Base-by-base conservation (phyloP, 2,329 filamentous ascomycete species). In the Ploettnerulaceae sp. region DNA sequence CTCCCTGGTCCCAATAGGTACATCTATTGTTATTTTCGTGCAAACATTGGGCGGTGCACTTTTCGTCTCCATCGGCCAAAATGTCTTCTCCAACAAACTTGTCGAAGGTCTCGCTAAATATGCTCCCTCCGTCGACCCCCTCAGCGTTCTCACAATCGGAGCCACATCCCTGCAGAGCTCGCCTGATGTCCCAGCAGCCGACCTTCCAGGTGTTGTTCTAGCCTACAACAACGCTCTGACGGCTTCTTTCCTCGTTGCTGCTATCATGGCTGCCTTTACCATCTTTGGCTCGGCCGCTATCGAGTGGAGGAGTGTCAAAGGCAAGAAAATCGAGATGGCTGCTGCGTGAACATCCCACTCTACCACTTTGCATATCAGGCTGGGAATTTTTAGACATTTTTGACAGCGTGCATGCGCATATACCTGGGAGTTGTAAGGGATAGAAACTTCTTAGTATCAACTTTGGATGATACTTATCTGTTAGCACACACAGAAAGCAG, bases 41-140 rank as follows among this genome's bases (percentile, higher is more conserved):
- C 77, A 81, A 60, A 76, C 77, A 51, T 67, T 81, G 2, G 77
- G 77, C 11, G 76, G 75, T 29, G 74, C 77, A n/a, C 63, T 81
- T 9, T 80, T 79, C 55, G 72, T 79, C 1, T 71, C 75, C 1
- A 74, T 78, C 15, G 76, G 74, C 0, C 74, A 80, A 58, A 72
- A 72, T 1, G 69, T 78, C 22, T 61, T 62, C 42, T 52, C 52
- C 18, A 58, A 65, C 38, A 64, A 66, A 17, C 60, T 68, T 14
- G 60, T 65, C 7, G 12, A 64, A 62, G 53, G 22, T n/a, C 53
- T 69, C 14, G 63, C 62, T 33, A 54, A 62, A 48, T 63, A 69
- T 48, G 58, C 56, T 11, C 71, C 73, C 0, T 69, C 66, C 1
- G 57, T 79, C 5, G 64, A 72, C 24, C 58, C 72, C 1, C 45